phyloP scores from a whole-genome alignment of 2,329 filamentous ascomycete genomes.

The Fusarium nurragi region DNA sequence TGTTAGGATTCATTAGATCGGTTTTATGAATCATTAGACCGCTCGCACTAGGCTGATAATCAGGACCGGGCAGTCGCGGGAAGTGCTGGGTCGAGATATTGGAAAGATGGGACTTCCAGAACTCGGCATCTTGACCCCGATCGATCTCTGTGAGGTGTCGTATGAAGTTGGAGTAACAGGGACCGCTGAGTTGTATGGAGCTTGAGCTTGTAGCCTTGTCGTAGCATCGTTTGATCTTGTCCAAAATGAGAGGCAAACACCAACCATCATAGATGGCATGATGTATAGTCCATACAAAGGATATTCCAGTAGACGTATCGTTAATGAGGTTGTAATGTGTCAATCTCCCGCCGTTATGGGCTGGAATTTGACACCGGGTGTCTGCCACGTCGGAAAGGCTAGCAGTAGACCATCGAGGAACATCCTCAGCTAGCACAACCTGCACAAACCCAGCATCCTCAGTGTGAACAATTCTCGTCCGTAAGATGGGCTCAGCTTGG shows the following conservation, averaged over 20 bases:
- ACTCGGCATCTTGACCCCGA: background rate
- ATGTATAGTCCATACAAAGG: conserved; percentile 43
- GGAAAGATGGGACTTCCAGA: conserved; percentile 32
- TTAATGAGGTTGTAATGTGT: conserved; percentile 7
- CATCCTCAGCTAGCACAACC: conserved; percentile 18
- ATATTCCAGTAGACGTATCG: background rate
- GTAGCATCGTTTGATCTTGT: conserved; percentile 36
- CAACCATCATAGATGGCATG: conserved; percentile 45
- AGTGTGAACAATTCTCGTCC: conserved; percentile 37
- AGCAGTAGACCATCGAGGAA: conserved; percentile 16
- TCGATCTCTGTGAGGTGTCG: conserved; percentile 12
- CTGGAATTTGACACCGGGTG: conserved; percentile 11
- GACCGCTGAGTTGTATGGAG: background rate
- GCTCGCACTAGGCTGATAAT: conserved; percentile 30
- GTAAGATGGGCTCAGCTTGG: conserved; percentile 14
- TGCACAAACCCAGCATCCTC: conserved; percentile 32
- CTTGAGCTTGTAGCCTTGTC: background rate
- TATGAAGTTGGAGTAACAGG: conserved; percentile 27
- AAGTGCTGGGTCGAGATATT: conserved; percentile 33
- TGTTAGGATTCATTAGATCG: rapidly evolving
- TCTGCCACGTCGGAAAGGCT: background rate
- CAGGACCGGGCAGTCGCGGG: conserved; percentile 28
- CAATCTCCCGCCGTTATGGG: conserved; percentile 23
- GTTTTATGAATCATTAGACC: conserved; percentile 29
- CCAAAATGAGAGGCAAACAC: conserved; percentile 37